A percentile compares a stretch with the other conserved stretches of the same genome.
Evolutionary conservation across 306 rosid genomes (phyloP).

Genomic region (Malus sylvestris): DNA sequence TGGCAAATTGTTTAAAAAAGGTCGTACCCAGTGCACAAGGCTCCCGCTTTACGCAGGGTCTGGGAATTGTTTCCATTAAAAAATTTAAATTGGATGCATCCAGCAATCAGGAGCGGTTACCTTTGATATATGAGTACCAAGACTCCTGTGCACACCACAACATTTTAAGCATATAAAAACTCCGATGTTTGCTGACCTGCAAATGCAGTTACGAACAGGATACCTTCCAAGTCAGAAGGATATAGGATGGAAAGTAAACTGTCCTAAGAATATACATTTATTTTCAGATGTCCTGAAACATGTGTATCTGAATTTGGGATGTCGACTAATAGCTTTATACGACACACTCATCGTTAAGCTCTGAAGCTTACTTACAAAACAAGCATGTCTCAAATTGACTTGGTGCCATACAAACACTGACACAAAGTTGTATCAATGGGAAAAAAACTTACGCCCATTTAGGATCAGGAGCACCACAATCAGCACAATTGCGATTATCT

Average conservation of each 20-base stretch:
- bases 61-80: not conserved
- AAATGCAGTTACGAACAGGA: constrained; percentile 17
- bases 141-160: constrained; percentile 94
- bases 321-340: constrained; percentile 4
- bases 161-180: constrained; percentile 95
- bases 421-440: not conserved
- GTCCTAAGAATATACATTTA: not conserved
- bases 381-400: not conserved
- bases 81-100: not conserved
- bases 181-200: constrained; percentile 95
- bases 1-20: not conserved
- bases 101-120: constrained; percentile 28
- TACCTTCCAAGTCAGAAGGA: not conserved
- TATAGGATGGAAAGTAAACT: not conserved
- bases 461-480: constrained; percentile 90
- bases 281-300: constrained; percentile 15
- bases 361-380: not conserved
- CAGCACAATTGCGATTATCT: constrained; percentile 85
- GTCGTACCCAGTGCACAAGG: too few species aligned
- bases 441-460: constrained; percentile 91
- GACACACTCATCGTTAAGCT: not conserved
- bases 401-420: not conserved
- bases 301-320: not conserved
- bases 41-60: too few species aligned
- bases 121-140: constrained; percentile 94